A percentile compares a stretch with the other conserved stretches of the same genome.
Conservation (phyloP, 1,139 yeast genomes). For the Geotrichum siamense region DNA sequence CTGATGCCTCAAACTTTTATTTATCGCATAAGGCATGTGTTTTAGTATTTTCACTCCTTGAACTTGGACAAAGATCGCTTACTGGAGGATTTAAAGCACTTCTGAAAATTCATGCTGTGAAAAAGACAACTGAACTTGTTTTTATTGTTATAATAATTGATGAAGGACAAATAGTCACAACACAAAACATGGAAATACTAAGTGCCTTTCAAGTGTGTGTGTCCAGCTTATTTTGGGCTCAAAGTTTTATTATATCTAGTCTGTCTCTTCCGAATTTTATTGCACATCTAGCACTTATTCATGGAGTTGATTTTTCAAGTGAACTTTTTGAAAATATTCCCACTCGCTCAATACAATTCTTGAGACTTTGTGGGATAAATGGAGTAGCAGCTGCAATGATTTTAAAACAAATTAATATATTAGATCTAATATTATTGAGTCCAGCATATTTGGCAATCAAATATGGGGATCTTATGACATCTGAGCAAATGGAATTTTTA, state of each 20-base stretch:
- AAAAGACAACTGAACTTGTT: slow-evolving; percentile 12
- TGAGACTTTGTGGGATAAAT: slow-evolving; percentile 16
- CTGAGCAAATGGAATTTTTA: slow-evolving; percentile 6
- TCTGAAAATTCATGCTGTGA: slow-evolving; percentile 8
- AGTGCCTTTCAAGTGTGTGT: slow-evolving; percentile 11
- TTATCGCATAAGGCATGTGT: slow-evolving; percentile 13
- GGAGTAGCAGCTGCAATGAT: slow-evolving; percentile 15
- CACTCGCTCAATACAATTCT: slow-evolving; percentile 9
- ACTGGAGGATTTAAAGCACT: slow-evolving; percentile 9
- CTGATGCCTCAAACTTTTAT: slow-evolving; percentile 13
- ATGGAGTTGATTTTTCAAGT: slow-evolving; percentile 4
- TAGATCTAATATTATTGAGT: slow-evolving; percentile 8
- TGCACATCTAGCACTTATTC: slow-evolving; percentile 7
- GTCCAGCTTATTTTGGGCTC: slow-evolving; percentile 14
- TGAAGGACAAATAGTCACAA: slow-evolving; percentile 4
- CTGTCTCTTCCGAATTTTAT: slow-evolving; percentile 4
- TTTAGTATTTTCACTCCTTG: slow-evolving; percentile 9
- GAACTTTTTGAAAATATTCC: slow-evolving; percentile 12
- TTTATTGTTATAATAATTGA: slow-evolving; percentile 12
- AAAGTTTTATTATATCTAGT: slow-evolving; percentile 10
- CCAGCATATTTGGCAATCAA: slow-evolving; percentile 16
- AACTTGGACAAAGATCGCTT: slow-evolving; percentile 8
- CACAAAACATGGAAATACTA: slow-evolving; percentile 5
- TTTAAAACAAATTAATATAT: slow-evolving; percentile 4
- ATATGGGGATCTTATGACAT: slow-evolving; percentile 12